phyloP scores from a whole-genome alignment of 2,329 filamentous ascomycete genomes.

The Ceratocystis cacaofunesta region DNA sequence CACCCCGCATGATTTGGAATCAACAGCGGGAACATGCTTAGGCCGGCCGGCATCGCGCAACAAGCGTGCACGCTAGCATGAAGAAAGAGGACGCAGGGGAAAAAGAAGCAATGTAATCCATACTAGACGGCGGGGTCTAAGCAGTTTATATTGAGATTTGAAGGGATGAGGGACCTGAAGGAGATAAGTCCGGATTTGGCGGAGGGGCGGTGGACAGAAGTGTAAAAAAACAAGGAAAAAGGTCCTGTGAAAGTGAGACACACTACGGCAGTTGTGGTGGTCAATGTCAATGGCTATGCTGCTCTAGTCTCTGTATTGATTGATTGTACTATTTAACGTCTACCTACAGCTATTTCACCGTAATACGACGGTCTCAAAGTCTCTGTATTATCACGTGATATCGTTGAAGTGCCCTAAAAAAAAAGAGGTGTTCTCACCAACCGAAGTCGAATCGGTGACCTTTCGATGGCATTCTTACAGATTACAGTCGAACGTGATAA shows the following conservation, averaged over 20 bases:
- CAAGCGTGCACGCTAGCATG: neutral
- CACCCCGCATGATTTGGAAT: neutral
- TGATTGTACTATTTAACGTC: no score
- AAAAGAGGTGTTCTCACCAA: slow-evolving; percentile 14
- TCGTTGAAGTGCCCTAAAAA: neutral
- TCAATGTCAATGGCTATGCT: no score
- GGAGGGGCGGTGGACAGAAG: no score
- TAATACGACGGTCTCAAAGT: no score
- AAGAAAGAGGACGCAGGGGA: neutral
- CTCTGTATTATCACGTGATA: neutral
- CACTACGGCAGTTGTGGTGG: no score
- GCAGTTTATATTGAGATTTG: neutral
- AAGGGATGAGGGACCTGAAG: neutral
- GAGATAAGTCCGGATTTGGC: no score
- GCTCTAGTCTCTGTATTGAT: no score
- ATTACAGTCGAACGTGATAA: slow-evolving; percentile 17
- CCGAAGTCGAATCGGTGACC: slow-evolving; percentile 16
- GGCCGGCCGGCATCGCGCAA: neutral
- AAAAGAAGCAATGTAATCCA: neutral
- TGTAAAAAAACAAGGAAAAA: no score
- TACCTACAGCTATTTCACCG: no score
- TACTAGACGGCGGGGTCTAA: neutral
- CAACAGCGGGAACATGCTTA: neutral
- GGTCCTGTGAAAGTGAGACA: no score
- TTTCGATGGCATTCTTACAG: slow-evolving; percentile 14